phyloP scores from a whole-genome alignment of 495 filamentous ascomycete species.

The Penicillium soppii region DNA sequence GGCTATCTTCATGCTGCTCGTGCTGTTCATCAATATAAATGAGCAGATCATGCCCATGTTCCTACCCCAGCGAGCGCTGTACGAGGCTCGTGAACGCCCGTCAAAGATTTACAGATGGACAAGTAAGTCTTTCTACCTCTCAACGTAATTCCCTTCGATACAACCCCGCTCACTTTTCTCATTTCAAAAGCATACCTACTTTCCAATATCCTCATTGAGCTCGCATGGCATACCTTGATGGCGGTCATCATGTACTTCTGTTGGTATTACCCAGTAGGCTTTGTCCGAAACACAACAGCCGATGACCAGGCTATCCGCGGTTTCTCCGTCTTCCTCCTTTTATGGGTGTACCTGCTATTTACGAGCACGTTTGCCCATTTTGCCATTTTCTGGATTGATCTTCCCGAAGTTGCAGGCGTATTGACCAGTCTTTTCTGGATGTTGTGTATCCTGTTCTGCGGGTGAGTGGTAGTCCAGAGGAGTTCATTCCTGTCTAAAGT shows the following conservation, averaged over 20 bases:
- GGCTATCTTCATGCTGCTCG: slow-evolving; percentile 69
- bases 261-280: slow-evolving; percentile 64
- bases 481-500: background rate
- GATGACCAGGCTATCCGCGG: slow-evolving; percentile 8
- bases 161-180: background rate
- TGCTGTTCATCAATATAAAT: slow-evolving; percentile 62
- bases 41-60: slow-evolving; percentile 60
- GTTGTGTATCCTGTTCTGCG: background rate
- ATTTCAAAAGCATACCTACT: slow-evolving; percentile 29
- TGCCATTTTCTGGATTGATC: background rate
- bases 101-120: slow-evolving; percentile 62
- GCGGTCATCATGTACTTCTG: slow-evolving; percentile 54
- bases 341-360: slow-evolving; percentile 10
- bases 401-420: background rate
- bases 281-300: background rate
- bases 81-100: slow-evolving; percentile 58
- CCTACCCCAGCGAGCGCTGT: slow-evolving; percentile 52
- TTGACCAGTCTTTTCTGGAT: background rate
- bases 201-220: slow-evolving; percentile 58
- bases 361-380: slow-evolving; percentile 4
- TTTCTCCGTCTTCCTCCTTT: slow-evolving; percentile 25
- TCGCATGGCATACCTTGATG: slow-evolving; percentile 62
- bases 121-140: slow-evolving; percentile 38
- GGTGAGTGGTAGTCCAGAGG: slow-evolving; percentile 15
- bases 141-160: background rate